These are phyloP conservation scores for Sanghuangporus sanghuang DNA, from an alignment of 1,284 basidiomycete species.

Conservation along the genomic window DNA sequence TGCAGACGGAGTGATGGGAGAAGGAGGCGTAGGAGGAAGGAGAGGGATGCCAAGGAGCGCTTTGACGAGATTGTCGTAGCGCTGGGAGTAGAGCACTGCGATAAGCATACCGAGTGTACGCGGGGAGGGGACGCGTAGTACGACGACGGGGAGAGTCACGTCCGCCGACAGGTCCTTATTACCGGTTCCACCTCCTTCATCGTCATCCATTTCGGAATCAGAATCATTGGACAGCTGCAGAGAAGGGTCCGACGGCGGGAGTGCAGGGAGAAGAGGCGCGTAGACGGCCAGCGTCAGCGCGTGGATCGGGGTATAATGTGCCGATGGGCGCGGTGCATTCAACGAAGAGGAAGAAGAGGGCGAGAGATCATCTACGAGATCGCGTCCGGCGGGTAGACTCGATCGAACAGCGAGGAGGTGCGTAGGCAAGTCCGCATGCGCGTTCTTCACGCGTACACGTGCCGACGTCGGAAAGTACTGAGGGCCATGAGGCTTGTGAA, in stretches of 20 bases:
- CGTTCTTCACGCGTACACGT: constrained; percentile 4
- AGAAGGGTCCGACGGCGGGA: constrained; percentile 26
- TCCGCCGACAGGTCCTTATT: constrained; percentile 11
- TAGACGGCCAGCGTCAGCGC: constrained; percentile 48
- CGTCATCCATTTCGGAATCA: constrained; percentile 22
- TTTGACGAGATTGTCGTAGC: constrained; percentile 37
- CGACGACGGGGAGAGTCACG: constrained; percentile 40
- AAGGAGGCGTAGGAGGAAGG: constrained; percentile 20
- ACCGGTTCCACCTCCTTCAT: background rate
- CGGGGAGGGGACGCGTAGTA: constrained; percentile 42
- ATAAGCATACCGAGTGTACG: constrained; percentile 46
- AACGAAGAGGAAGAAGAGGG: background rate
- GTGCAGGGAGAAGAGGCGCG: constrained; percentile 28
- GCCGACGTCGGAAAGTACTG: constrained; percentile 1
- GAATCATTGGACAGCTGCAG: constrained; percentile 13
- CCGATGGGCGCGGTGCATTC: background rate
- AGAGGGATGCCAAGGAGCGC: constrained; percentile 29
- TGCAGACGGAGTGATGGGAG: constrained; percentile 1
- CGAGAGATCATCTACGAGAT: background rate
- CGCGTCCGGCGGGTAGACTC: background rate
- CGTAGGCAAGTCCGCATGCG: constrained; percentile 37
- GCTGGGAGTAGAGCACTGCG: constrained; percentile 45
- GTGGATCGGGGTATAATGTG: constrained; percentile 28
- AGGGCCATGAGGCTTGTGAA: constrained; percentile 3
- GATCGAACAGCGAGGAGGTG: constrained; percentile 46